A percentile compares a stretch with the other conserved stretches of the same genome.
These are phyloP conservation scores for Eutrema japonicum DNA, from an alignment of 345 rosid species.

Conservation along the genomic window DNA sequence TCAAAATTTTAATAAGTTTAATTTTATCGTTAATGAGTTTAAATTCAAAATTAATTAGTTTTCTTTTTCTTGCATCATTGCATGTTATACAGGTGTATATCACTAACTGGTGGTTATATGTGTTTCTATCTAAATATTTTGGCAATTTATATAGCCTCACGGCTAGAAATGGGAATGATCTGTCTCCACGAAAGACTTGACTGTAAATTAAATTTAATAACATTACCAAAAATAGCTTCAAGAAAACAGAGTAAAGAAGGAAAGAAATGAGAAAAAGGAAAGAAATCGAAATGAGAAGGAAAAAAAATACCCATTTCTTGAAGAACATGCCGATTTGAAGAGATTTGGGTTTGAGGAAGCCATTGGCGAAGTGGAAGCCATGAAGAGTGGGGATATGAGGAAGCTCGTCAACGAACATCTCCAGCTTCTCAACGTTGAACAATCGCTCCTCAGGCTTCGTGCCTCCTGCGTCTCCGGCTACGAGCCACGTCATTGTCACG, in stretches of 20 bases:
- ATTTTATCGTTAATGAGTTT: background rate
- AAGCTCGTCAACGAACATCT: conserved; percentile 82
- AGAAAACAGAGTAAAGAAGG: background rate
- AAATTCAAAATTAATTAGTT: background rate
- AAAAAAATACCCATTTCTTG: conserved; percentile 64
- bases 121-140: conserved; percentile 22
- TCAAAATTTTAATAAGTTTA: background rate
- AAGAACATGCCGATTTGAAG: conserved; percentile 80
- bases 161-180: conserved; percentile 24
- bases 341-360: conserved; percentile 50
- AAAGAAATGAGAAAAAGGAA: no score
- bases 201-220: conserved; percentile 1
- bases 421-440: conserved; percentile 45
- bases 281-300: background rate
- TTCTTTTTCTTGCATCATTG: background rate
- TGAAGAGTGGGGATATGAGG: conserved; percentile 66
- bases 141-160: conserved; percentile 28
- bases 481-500: conserved; percentile 25
- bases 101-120: conserved; percentile 20
- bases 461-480: conserved; percentile 42
- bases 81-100: conserved; percentile 35
- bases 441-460: conserved; percentile 43
- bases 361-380: conserved; percentile 51
- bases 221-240: conserved; percentile 11
- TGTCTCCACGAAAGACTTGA: conserved; percentile 22